Base-by-base conservation (phyloP, 306 rosid genomes). In the Malus fusca region DNA sequence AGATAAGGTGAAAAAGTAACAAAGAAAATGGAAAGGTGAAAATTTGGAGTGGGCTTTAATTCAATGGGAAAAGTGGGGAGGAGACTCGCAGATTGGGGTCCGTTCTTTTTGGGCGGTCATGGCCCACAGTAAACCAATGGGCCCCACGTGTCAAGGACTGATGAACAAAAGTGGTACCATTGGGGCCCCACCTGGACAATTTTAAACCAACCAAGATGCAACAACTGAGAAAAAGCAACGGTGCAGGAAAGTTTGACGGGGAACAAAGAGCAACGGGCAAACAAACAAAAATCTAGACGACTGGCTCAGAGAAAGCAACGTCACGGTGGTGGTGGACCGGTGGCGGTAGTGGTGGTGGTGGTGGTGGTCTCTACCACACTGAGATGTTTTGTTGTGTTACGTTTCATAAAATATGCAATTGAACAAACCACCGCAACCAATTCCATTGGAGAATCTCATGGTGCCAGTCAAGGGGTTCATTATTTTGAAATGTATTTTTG, bases 31-130 rank as follows among this genome's bases (percentile, higher is more conserved):
- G 42, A 73, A 81, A 77, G 83, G 79, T 74, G 4, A 77, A 77
- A 77, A 28, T 61, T 17, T 37, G 43, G 22, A 30, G 68, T 59
- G 77, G 77, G 68, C 77, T 73, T 72, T 23, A 59, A 15, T 59
- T n/a, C 2, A 69, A 11, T 46, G 48, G 55, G 25, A 1, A 19
- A 63, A n/a, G 75, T 22, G 43, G 77, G 69, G 11, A 15, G n/a
- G 77, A 56, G 72, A 61, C 30, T 22, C 30, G 26, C 17, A 33
- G 71, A 74, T 63, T 74, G 42, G 62, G 68, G 74, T 66, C 79
- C 79, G 65, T 53, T 77, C 86, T 83, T 78, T 83, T 75, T 75
- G 79, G 87, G 67, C 73, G 80, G 80, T 75, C 25, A 4, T 51
- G 75, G 87, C 75, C 87, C 77, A 43, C 42, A 8, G 1, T 13